Base-by-base conservation (phyloP, 108 stramenopile genomes). In the Skeletonema tropicum region DNA sequence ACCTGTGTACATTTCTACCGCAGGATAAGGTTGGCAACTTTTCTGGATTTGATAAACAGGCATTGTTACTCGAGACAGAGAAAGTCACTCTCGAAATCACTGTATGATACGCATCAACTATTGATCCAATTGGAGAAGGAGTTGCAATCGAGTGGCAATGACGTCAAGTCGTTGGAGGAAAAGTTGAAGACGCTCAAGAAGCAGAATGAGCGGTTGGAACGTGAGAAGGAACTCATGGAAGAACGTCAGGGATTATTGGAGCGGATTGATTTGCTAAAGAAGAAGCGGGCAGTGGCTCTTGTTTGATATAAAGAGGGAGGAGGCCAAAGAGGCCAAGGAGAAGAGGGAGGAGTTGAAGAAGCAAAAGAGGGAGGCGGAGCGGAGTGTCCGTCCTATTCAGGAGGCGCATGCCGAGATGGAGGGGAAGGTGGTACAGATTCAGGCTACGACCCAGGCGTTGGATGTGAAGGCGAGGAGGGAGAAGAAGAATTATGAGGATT, bases 1-100 rank as follows among this genome's bases (percentile, higher is more conserved):
- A 99, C 75, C 84, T 98, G 13, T 98, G 97, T 80, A 96, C 97
- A 31, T 97, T 99, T 66, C 72, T 99, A 15, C 98, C 98, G 8
- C 98, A 99, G 79, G 97, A 99, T 55, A 85, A 84, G 69, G 97
- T 99, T 7, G 94, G 96, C 8, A 86, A 75, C 48, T 99, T 99
- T 73, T 87, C 89, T n/a, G 93, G 90, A 19, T 87, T 95, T 70
- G 69, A 88, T 55, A 77, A 91, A 29, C 69, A 91, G 63, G 76
- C 93, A 25, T 81, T 97, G 5, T 71, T 97, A 36, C 26, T 85
- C 3, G 96, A 98, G 70, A 97, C 96, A 26, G 89, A 95, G n/a
- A 75, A 96, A 95, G 68, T 84, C 89, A 31, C 57, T 97, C 17
- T 82, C 79, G 15, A 72, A 52, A 3, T 55, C 87, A 45, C 84